These are phyloP conservation scores for Wallacemonas collosoma DNA, from an alignment of 208 protist genomes.

Conservation along the genomic window DNA sequence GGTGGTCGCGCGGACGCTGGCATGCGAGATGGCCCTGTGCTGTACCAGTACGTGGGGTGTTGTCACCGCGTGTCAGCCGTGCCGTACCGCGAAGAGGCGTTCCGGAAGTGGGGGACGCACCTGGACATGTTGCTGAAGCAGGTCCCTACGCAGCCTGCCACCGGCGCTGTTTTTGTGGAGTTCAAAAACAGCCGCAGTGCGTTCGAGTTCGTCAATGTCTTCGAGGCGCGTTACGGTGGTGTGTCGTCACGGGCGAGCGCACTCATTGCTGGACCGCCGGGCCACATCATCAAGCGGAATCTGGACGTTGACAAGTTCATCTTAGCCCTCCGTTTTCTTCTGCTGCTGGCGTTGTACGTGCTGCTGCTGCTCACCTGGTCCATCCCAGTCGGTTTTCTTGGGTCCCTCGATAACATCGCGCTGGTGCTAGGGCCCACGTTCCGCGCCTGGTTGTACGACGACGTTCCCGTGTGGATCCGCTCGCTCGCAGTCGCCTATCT, in stretches of 20 bases:
- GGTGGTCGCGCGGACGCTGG: neutral
- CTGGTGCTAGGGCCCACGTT: constrained; percentile 52
- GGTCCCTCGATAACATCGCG: constrained; percentile 73
- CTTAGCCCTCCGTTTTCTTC: constrained; percentile 45
- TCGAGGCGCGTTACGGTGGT: constrained; percentile 45
- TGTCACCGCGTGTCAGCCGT: constrained; percentile 55
- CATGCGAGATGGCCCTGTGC: neutral
- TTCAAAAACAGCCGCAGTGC: constrained; percentile 67
- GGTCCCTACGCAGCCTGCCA: constrained; percentile 36
- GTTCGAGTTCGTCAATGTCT: constrained; percentile 79
- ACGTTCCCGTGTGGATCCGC: constrained; percentile 46
- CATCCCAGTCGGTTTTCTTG: constrained; percentile 74
- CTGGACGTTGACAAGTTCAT: constrained; percentile 44
- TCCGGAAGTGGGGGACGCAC: constrained; percentile 31
- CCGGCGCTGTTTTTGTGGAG: constrained; percentile 65
- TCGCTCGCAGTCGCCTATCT: constrained; percentile 59
- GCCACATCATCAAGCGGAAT: constrained; percentile 68
- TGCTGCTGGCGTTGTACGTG: constrained; percentile 54
- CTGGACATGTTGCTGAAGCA: constrained; percentile 54
- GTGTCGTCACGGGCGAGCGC: constrained; percentile 39
- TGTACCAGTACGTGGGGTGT: constrained; percentile 41
- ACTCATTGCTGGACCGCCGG: constrained; percentile 70
- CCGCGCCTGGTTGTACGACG: constrained; percentile 27
- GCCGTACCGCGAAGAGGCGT: constrained; percentile 44
- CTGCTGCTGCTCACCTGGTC: constrained; percentile 69